phyloP scores from a whole-genome alignment of 225 moss, liverwort and hornwort genomes.

The Lunularia cruciata region DNA sequence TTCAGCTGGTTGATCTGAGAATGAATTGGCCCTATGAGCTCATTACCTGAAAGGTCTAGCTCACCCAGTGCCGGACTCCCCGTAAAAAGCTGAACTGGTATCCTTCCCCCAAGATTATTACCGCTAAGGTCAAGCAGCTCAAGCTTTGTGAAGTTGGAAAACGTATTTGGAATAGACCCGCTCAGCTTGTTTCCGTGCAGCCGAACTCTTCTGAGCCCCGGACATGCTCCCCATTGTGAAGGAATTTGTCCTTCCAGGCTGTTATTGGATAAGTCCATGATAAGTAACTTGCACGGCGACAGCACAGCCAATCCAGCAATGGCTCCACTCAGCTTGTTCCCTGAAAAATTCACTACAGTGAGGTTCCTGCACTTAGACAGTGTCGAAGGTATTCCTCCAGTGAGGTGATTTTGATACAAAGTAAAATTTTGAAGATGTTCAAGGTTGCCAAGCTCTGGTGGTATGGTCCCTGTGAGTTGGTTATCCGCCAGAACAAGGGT shows the following conservation, averaged over 20 bases:
- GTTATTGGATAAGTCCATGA: constrained; percentile 28
- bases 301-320: constrained; percentile 1
- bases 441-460: constrained; percentile 3
- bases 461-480: constrained; percentile 16
- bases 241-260: constrained; percentile 12
- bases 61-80: constrained; percentile 2
- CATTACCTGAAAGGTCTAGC: constrained; percentile 27
- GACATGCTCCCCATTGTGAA: background rate
- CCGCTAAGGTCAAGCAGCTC: constrained; percentile 27
- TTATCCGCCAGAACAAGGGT: background rate
- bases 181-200: constrained; percentile 7
- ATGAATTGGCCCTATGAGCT: background rate
- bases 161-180: constrained; percentile 11
- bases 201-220: background rate
- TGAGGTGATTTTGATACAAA: constrained; percentile 16
- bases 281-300: background rate
- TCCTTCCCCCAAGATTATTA: constrained; percentile 33
- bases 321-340: constrained; percentile 1
- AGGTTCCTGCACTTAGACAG: constrained; percentile 18
- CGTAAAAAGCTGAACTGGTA: constrained; percentile 20
- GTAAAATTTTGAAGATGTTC: background rate
- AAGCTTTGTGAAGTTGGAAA: constrained; percentile 10
- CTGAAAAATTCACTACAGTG: constrained; percentile 11
- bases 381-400: constrained; percentile 3
- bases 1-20: constrained; percentile 27